Conservation (phyloP, 2,329 filamentous ascomycete species). For the Phialophora macrospora region DNA sequence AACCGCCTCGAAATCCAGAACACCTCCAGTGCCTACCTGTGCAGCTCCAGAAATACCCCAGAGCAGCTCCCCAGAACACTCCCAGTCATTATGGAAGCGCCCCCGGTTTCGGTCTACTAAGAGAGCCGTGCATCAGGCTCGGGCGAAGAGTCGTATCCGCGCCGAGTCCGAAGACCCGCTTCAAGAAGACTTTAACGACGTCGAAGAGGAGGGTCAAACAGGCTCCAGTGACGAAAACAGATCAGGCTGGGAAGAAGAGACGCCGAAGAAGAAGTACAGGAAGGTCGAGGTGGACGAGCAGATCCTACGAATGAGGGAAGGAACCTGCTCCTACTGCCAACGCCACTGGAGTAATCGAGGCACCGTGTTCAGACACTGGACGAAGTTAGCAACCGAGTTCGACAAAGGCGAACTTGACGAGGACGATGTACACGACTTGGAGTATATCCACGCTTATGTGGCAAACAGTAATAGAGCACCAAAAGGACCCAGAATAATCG, state of each 20-base stretch:
- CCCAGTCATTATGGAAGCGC: slow-evolving; percentile 23
- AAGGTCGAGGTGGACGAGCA: slow-evolving; percentile 21
- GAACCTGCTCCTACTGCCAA: slow-evolving; percentile 35
- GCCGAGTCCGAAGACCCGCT: slow-evolving; percentile 39
- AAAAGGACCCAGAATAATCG: slow-evolving; percentile 21
- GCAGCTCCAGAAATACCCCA: not conserved
- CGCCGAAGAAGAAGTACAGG: not conserved
- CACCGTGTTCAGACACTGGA: slow-evolving; percentile 34
- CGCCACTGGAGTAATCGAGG: slow-evolving; percentile 23
- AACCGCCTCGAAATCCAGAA: slow-evolving; percentile 15
- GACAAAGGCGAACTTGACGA: slow-evolving; percentile 18
- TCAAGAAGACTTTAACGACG: slow-evolving; percentile 33
- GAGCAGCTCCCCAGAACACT: slow-evolving; percentile 13
- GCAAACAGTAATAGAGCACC: slow-evolving; percentile 9
- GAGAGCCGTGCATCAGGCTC: slow-evolving; percentile 13
- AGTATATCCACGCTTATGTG: slow-evolving; percentile 31
- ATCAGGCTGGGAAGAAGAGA: slow-evolving; percentile 15
- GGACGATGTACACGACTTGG: slow-evolving; percentile 36
- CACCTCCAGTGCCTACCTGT: slow-evolving; percentile 3
- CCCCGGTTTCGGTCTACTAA: slow-evolving; percentile 10
- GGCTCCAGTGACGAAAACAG: slow-evolving; percentile 7
- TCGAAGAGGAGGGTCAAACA: slow-evolving; percentile 2
- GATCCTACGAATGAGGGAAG: slow-evolving; percentile 28
- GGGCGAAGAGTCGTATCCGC: slow-evolving; percentile 16
- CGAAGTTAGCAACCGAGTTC: slow-evolving; percentile 22